These are phyloP conservation scores for Torulaspora indica DNA, from an alignment of 805 yeast species.

Conservation along the genomic window DNA sequence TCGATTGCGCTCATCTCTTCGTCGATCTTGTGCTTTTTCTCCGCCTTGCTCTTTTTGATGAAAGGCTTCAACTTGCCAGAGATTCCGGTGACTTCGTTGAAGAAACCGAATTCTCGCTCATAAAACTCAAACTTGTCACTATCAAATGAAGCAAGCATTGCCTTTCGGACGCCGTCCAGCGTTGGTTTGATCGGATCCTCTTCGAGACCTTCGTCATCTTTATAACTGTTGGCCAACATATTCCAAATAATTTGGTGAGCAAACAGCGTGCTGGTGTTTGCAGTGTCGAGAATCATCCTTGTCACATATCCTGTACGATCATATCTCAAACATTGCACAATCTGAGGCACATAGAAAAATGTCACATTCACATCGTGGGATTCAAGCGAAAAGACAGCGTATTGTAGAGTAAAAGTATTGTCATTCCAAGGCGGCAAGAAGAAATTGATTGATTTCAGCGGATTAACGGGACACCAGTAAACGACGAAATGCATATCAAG, in stretches of 20 bases:
- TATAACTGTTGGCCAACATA: slow-evolving; percentile 86
- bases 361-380: slow-evolving; percentile 81
- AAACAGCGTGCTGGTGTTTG: slow-evolving; percentile 81
- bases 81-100: slow-evolving; percentile 84
- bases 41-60: slow-evolving; percentile 90
- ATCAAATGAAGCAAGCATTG: slow-evolving; percentile 60
- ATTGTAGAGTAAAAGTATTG: slow-evolving; percentile 71
- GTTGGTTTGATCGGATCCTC: slow-evolving; percentile 82
- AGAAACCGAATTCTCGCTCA: slow-evolving; percentile 80
- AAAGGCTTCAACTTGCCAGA: slow-evolving; percentile 94
- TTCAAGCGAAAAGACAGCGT: slow-evolving; percentile 84
- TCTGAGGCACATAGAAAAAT: slow-evolving; percentile 96
- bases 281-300: slow-evolving; percentile 85
- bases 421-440: slow-evolving; percentile 69
- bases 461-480: slow-evolving; percentile 73
- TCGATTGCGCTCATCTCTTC: slow-evolving; percentile 83
- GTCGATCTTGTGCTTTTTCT: slow-evolving; percentile 91
- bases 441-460: slow-evolving; percentile 77
- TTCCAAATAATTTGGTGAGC: slow-evolving; percentile 99
- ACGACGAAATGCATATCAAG: slow-evolving; percentile 38
- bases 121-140: slow-evolving; percentile 62
- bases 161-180: slow-evolving; percentile 64
- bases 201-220: slow-evolving; percentile 77
- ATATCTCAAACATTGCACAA: slow-evolving; percentile 85
- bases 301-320: slow-evolving; percentile 83